Evolutionary conservation across 345 rosid species (phyloP).

Genomic region (Noccaea bulbosa): DNA sequence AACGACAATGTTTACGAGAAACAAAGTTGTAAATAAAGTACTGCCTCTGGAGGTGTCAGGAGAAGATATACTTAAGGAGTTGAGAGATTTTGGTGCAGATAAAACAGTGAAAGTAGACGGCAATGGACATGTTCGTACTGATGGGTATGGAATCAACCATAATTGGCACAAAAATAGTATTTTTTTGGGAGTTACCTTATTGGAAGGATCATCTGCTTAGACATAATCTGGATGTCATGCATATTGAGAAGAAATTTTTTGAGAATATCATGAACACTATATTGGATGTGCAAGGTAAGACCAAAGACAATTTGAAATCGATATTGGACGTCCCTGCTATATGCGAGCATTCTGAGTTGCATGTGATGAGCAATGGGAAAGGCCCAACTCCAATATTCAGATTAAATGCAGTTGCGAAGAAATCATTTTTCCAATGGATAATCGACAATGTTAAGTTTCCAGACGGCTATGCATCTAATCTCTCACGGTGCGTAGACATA

Average conservation of each 20-base stretch:
- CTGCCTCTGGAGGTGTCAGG: background rate
- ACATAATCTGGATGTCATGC: background rate
- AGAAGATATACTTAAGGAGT: background rate
- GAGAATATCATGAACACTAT: background rate
- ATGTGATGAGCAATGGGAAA: background rate
- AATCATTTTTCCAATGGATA: background rate
- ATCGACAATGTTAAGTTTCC: background rate
- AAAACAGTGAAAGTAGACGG: background rate
- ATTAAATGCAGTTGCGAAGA: background rate
- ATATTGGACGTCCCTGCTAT: background rate
- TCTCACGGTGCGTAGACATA: too few species aligned
- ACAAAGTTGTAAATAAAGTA: background rate
- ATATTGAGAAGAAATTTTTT: background rate
- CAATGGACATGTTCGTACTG: background rate
- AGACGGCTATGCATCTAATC: background rate
- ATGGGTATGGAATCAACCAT: background rate
- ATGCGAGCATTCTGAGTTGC: too few species aligned
- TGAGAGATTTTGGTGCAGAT: background rate
- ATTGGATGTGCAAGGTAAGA: background rate
- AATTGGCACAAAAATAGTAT: background rate
- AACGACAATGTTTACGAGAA: background rate
- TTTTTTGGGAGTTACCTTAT: background rate
- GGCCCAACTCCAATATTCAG: background rate
- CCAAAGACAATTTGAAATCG: background rate
- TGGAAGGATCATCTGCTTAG: background rate